phyloP scores from a whole-genome alignment of 2,329 filamentous ascomycete species.

The Colletotrichum viniferum region DNA sequence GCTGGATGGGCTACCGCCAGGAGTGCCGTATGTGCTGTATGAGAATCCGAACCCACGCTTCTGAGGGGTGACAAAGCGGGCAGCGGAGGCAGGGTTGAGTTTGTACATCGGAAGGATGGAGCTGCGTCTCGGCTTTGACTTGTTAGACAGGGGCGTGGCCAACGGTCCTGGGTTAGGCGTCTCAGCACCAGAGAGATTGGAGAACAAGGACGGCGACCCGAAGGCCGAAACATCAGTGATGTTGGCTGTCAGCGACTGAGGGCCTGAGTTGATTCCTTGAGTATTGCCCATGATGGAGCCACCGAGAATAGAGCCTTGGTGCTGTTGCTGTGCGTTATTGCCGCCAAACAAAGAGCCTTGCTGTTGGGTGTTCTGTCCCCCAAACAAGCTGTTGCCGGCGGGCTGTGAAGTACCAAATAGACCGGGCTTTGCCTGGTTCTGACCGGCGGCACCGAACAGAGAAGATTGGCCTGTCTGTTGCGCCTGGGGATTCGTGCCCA shows the following conservation, averaged over 20 bases:
- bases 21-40: slow-evolving; percentile 89
- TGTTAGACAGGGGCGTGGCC: slow-evolving; percentile 84
- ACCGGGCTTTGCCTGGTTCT: slow-evolving; percentile 59
- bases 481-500: slow-evolving; percentile 33
- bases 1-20: slow-evolving; percentile 71
- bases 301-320: slow-evolving; percentile 40
- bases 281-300: slow-evolving; percentile 65
- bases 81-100: slow-evolving; percentile 79
- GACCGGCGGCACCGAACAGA: slow-evolving; percentile 55
- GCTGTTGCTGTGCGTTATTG: slow-evolving; percentile 52
- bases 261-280: slow-evolving; percentile 54
- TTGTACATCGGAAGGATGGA: slow-evolving; percentile 87
- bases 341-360: slow-evolving; percentile 51
- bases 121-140: slow-evolving; percentile 75
- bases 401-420: slow-evolving; percentile 55
- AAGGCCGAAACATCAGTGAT: slow-evolving; percentile 87
- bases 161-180: slow-evolving; percentile 81
- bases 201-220: slow-evolving; percentile 86
- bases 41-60: slow-evolving; percentile 90
- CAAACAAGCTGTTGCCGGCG: slow-evolving; percentile 58
- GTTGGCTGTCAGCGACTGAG: slow-evolving; percentile 70
- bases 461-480: slow-evolving; percentile 43
- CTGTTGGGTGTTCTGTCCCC: slow-evolving; percentile 49
- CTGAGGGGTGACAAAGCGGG: slow-evolving; percentile 81
- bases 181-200: slow-evolving; percentile 68